These are phyloP conservation scores for Russula brevipes DNA, from an alignment of 768 basidiomycete genomes.

Conservation along the genomic window DNA sequence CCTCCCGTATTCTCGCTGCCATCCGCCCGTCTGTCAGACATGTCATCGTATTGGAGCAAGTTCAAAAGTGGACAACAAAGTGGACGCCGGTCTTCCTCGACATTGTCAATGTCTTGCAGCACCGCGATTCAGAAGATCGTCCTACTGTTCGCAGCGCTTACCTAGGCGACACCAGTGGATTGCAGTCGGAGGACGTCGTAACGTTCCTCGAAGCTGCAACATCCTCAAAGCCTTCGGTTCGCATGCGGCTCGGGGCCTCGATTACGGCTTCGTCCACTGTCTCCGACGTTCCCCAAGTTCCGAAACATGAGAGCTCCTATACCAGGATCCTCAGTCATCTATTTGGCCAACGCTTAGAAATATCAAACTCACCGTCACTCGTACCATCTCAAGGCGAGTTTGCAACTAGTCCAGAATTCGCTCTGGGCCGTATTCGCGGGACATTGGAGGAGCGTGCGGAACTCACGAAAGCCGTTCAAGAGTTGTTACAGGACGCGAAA, in stretches of 20 bases:
- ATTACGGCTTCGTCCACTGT: conserved; percentile 30
- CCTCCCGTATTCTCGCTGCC: conserved; percentile 48
- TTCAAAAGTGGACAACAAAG: conserved; percentile 68
- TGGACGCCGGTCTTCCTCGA: conserved; percentile 89
- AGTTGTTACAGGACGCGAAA: conserved; percentile 51
- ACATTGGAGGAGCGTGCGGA: conserved; percentile 70
- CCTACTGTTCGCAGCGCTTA: conserved; percentile 58
- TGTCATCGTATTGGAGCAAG: conserved; percentile 80
- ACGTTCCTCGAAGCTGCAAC: conserved; percentile 46
- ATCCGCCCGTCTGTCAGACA: conserved; percentile 60
- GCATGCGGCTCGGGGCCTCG: conserved; percentile 46
- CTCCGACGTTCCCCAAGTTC: conserved; percentile 54
- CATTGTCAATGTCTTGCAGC: conserved; percentile 65
- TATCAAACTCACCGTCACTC: conserved; percentile 78
- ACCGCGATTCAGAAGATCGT: conserved; percentile 43
- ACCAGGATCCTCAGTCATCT: conserved; percentile 81
- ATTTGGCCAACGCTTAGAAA: conserved; percentile 72
- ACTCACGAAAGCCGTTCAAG: conserved; percentile 59
- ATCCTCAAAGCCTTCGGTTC: conserved; percentile 36
- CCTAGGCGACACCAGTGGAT: conserved; percentile 46
- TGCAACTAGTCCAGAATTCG: conserved; percentile 92
- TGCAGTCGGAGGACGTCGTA: conserved; percentile 43
- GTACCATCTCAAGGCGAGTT: conserved; percentile 63
- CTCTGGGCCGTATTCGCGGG: conserved; percentile 84
- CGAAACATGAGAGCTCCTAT: conserved; percentile 88